Percentiles rank a stretch among this genome's conserved stretches.
Evolutionary conservation across 2,329 filamentous ascomycete species (phyloP).

Genomic region (Coniochaeta sp.): DNA sequence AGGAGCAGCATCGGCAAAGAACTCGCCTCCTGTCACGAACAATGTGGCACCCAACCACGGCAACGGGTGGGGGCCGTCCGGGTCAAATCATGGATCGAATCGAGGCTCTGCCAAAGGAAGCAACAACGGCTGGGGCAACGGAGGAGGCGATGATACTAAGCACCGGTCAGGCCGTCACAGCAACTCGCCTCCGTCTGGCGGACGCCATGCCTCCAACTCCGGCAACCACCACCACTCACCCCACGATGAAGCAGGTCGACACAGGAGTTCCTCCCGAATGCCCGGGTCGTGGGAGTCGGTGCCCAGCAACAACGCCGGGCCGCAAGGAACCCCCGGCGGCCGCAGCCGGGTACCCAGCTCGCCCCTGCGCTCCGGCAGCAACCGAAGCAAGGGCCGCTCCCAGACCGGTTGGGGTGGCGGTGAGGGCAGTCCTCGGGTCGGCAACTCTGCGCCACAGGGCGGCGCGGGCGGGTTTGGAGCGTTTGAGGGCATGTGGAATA

Average conservation of each 20-base stretch:
- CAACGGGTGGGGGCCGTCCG: neutral
- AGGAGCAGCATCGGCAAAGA: neutral
- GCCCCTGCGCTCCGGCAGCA: neutral
- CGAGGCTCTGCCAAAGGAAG: neutral
- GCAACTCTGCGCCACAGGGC: neutral
- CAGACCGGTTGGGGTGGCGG: neutral
- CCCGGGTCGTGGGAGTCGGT: neutral
- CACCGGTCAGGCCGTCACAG: neutral
- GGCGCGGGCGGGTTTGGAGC: neutral
- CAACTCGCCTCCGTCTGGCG: neutral
- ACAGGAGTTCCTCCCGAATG: neutral
- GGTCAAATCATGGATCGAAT: neutral
- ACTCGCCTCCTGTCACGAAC: neutral
- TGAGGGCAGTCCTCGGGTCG: neutral
- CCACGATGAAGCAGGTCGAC: neutral
- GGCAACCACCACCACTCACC: neutral
- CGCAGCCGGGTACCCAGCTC: neutral
- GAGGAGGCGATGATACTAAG: neutral
- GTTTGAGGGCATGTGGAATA: neutral
- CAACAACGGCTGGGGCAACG: constrained; percentile 1
- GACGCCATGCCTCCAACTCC: neutral
- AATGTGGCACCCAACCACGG: neutral
- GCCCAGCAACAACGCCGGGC: constrained; percentile 2
- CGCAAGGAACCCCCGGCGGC: neutral
- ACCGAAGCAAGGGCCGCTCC: neutral